Percentiles rank a stretch among this genome's conserved stretches.
These are phyloP conservation scores for Penicillium sclerotigenum DNA, from an alignment of 2,329 filamentous ascomycete genomes.

Conservation along the genomic window DNA sequence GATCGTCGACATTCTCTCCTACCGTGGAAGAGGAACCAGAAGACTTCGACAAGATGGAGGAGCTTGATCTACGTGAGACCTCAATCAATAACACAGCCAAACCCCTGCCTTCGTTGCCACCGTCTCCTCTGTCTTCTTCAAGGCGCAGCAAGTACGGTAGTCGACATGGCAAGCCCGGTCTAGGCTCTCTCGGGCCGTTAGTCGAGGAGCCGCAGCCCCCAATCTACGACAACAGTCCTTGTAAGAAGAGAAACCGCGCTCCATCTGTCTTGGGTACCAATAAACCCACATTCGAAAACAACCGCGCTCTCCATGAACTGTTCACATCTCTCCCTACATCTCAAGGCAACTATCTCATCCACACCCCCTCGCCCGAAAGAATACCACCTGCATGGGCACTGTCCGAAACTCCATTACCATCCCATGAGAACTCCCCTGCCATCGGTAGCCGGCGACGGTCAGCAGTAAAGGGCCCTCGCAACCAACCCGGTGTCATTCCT, in stretches of 20 bases:
- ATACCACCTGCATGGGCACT: constrained; percentile 26
- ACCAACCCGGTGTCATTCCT: constrained; percentile 23
- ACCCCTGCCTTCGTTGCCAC: constrained; percentile 1
- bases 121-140: constrained; percentile 11
- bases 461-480: constrained; percentile 35
- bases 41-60: constrained; percentile 33
- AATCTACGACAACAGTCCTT: constrained; percentile 18
- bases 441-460: constrained; percentile 33
- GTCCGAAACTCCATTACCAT: constrained; percentile 22
- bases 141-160: constrained; percentile 19
- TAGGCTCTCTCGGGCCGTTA: constrained; percentile 20
- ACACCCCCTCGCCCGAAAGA: constrained; percentile 33
- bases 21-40: constrained; percentile 37
- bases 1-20: constrained; percentile 32
- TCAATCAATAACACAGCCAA: constrained; percentile 21
- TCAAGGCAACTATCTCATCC: constrained; percentile 19
- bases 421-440: constrained; percentile 22
- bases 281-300: constrained; percentile 17
- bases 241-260: constrained; percentile 26
- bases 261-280: constrained; percentile 14
- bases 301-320: constrained; percentile 24
- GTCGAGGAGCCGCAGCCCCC: constrained; percentile 20
- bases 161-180: constrained; percentile 19
- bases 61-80: constrained; percentile 25
- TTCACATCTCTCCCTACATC: constrained; percentile 25